Conservation (phyloP, 331 rosid genomes). For the Arachis monticola region DNA sequence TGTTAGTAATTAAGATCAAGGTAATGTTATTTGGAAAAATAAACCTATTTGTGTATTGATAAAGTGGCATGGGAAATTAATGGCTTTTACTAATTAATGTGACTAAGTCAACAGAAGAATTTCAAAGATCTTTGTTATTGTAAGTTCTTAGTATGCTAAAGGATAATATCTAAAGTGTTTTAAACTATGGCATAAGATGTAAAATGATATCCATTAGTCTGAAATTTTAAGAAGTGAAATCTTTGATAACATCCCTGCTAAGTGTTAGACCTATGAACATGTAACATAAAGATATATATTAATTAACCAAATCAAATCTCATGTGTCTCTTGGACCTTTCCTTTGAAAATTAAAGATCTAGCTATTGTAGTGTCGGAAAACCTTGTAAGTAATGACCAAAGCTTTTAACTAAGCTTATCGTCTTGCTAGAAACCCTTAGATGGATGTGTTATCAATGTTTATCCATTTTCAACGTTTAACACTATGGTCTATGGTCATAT, state of each 20-base stretch:
- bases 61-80: neutral
- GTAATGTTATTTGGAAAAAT: too few species aligned
- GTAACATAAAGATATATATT: too few species aligned
- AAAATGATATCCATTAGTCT: constrained; percentile 24
- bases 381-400: neutral
- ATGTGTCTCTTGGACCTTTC: too few species aligned
- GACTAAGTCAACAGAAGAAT: constrained; percentile 37
- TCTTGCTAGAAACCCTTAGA: neutral
- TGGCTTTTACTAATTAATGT: constrained; percentile 40
- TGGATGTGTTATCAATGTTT: neutral
- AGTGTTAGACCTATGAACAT: constrained; percentile 21
- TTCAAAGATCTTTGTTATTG: constrained; percentile 11
- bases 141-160: constrained; percentile 7
- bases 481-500: constrained; percentile 26
- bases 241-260: constrained; percentile 35
- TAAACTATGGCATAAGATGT: neutral
- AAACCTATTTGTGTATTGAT: neutral
- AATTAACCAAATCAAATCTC: too few species aligned
- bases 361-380: constrained; percentile 30
- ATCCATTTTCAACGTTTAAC: constrained; percentile 36
- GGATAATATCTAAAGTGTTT: too few species aligned
- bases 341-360: too few species aligned
- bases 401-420: too few species aligned
- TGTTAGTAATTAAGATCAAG: neutral
- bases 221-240: constrained; percentile 42